Evolutionary conservation across 169 alveolate genomes (phyloP), one percentile per base, ranked within the genome.

Genomic region (Plasmodium falciparum): DNA sequence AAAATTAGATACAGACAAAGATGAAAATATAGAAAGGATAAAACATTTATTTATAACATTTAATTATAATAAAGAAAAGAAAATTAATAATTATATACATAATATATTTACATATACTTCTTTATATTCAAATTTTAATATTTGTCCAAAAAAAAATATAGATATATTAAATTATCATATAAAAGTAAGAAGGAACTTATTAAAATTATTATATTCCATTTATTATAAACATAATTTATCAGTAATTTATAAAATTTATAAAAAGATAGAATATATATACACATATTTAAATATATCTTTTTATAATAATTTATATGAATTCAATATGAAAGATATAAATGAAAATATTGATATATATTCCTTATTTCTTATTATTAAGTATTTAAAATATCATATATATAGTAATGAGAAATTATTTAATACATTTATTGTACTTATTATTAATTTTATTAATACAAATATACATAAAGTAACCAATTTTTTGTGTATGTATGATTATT

Each of bases 241-340:
- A 3, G 15, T 72, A 83, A 63, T 69, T 17, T 83, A 83, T 52
- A 83, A 83, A 58, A 59, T 83, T 1, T 83, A 47, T 69, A 83
- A 83, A 56, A 83, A 83, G 15, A 69, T 83, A 17, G 91, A 83
- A 56, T 83, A 83, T 43, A 83, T 83, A 69, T 83, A 83, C 67
- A 72, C 70, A 1, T 83, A 69, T 15, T 15, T 83, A 29, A 69
- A 69, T 83, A 33, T 83, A 12, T 72, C 62, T 20, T 67, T 54
- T 83, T 83, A 83, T 17, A 83, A 26, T 15, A 58, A 72, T 33
- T 49, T 83, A 20, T 67, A 69, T 83, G 56, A 54, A 11, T 11
- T 56, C n/a, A 62, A 83, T 29, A n/a, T 61, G 39, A 83, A 69
- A 47, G 91, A 83, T 39, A 47, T 83, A n/a, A 83, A 83, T 43